Evolutionary conservation across 2,329 filamentous ascomycete species (phyloP).

Genomic region (Penicillium sp.): DNA sequence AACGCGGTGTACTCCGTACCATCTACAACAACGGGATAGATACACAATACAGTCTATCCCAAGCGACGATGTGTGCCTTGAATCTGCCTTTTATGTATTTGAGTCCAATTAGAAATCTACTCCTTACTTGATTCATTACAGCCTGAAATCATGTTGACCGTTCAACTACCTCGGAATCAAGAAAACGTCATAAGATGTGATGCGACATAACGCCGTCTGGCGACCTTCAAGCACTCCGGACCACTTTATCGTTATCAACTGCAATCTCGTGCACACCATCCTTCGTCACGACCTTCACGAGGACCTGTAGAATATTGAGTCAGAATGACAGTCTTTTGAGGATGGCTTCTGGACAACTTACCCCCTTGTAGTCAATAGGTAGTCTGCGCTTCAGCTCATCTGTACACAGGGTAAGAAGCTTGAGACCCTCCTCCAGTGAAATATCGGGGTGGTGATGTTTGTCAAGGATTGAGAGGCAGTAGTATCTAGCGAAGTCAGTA

Average conservation of each 20-base stretch:
- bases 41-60: background rate
- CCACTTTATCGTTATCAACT: slow-evolving; percentile 72
- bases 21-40: background rate
- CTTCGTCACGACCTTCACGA: slow-evolving; percentile 90
- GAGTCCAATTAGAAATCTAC: background rate
- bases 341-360: slow-evolving; percentile 45
- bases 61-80: background rate
- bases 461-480: slow-evolving; percentile 94
- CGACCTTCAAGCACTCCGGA: slow-evolving; percentile 44
- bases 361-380: slow-evolving; percentile 98
- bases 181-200: slow-evolving; percentile 30
- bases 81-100: background rate
- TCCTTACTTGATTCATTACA: slow-evolving; percentile 6
- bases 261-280: slow-evolving; percentile 83
- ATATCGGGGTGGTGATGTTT: slow-evolving; percentile 99
- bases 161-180: slow-evolving; percentile 30
- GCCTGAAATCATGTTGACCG: slow-evolving; percentile 16
- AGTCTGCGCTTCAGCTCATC: slow-evolving; percentile 95
- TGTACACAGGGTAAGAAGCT: slow-evolving; percentile 89
- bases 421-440: slow-evolving; percentile 79
- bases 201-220: slow-evolving; percentile 29
- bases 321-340: slow-evolving; percentile 3
- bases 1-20: background rate
- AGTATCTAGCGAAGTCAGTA: slow-evolving; percentile 62
- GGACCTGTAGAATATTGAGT: slow-evolving; percentile 33